A percentile compares a stretch with the other conserved stretches of the same genome.
phyloP scores from a whole-genome alignment of 164 flowering plant genomes.

The grape (Vitis vinifera) region ASM3070453v1 NC_081810.1:22355501-22356000 shows the following conservation, averaged over 20 bases:
- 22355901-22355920: constrained; percentile 44
- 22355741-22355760: neutral
- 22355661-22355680: neutral
- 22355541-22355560: neutral
- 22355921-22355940: constrained; percentile 28
- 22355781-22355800: constrained; percentile 50
- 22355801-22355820: constrained; percentile 45
- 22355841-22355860: constrained; percentile 49
- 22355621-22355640: neutral
- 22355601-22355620: neutral
- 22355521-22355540: too few relatives aligned
- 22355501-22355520: too few relatives aligned
- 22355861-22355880: constrained; percentile 77
- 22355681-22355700: neutral
- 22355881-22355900: constrained; percentile 72
- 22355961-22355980: constrained; percentile 54
- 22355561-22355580: neutral
- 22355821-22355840: constrained; percentile 47
- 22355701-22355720: neutral
- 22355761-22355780: constrained; percentile 22
- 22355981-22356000: constrained; percentile 78
- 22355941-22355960: constrained; percentile 39
- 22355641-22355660: neutral
- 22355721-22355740: neutral
- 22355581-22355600: neutral